Evolutionary conservation across 176 grass and related monocot species (phyloP).

Genomic region (Zea luxurians): DNA sequence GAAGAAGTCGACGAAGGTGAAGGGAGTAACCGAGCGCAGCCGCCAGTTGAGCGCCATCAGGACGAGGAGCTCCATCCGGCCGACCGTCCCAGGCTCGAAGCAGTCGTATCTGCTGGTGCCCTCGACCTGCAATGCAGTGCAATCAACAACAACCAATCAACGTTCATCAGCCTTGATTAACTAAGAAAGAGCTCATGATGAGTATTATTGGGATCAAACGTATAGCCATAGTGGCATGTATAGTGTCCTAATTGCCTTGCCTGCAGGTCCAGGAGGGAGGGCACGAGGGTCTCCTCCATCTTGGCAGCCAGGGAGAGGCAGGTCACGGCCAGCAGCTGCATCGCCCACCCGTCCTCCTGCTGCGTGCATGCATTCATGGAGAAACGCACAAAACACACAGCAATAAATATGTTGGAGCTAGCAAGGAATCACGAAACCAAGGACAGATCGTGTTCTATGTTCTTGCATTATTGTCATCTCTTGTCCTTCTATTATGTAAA

Average conservation of each 20-base stretch:
- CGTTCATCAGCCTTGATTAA: neutral
- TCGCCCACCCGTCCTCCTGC: conserved; percentile 89
- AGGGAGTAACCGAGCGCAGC: conserved; percentile 81
- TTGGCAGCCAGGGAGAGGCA: conserved; percentile 95
- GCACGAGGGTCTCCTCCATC: conserved; percentile 90
- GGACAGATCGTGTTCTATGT: conserved; percentile 32
- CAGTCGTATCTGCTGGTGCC: conserved; percentile 46
- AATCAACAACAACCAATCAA: neutral
- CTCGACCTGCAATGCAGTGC: conserved; percentile 52
- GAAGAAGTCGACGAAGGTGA: conserved; percentile 93
- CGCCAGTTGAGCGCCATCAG: conserved; percentile 77
- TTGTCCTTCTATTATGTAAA: conserved; percentile 33
- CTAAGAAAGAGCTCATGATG: neutral
- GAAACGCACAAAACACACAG: conserved; percentile 40
- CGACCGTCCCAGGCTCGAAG: conserved; percentile 66
- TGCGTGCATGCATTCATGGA: conserved; percentile 45
- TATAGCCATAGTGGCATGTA: neutral
- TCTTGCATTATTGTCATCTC: conserved; percentile 14
- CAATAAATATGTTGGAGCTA: conserved; percentile 35
- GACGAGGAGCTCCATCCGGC: conserved; percentile 82
- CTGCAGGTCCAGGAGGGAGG: conserved; percentile 86
- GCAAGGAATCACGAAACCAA: conserved; percentile 37
- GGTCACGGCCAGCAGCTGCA: conserved; percentile 91
- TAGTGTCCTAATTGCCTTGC: conserved; percentile 42
- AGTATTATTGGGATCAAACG: neutral